Conservation (phyloP, 1,284 basidiomycete genomes). For the Microbotryum saponariae region DNA sequence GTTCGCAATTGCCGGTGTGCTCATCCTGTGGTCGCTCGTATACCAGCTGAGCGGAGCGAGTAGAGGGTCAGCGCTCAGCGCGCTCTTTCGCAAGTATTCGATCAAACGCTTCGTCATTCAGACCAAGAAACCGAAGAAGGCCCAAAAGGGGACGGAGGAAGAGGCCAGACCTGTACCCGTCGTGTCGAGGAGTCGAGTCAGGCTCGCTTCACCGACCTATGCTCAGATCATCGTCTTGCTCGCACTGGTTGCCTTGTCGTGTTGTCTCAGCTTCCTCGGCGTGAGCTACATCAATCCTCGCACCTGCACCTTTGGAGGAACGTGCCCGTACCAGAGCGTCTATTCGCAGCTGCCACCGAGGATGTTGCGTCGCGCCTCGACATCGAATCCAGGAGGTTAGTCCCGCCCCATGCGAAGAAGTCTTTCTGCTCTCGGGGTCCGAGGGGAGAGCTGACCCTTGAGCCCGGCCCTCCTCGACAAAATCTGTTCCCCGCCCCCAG, state of each 20-base stretch:
- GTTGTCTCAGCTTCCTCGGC: conserved; percentile 31
- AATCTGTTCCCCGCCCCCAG: too few species aligned
- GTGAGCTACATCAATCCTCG: conserved; percentile 35
- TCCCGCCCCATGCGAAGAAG: not conserved
- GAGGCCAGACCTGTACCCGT: conserved; percentile 5
- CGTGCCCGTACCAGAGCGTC: conserved; percentile 23
- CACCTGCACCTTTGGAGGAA: conserved; percentile 34
- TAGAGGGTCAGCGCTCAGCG: conserved; percentile 21
- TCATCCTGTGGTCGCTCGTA: conserved; percentile 36
- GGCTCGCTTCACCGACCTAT: conserved; percentile 32
- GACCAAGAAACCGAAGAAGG: conserved; percentile 9
- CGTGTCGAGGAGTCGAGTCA: not conserved
- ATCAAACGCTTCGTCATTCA: conserved; percentile 19
- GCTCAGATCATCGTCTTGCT: conserved; percentile 29
- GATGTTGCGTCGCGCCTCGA: not conserved
- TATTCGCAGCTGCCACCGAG: not conserved
- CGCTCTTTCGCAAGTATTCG: conserved; percentile 29
- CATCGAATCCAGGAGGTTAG: not conserved
- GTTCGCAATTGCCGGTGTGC: conserved; percentile 38
- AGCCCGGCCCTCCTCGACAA: too few species aligned
- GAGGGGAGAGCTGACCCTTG: too few species aligned
- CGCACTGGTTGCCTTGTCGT: conserved; percentile 23
- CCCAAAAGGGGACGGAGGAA: conserved; percentile 4
- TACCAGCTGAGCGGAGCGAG: conserved; percentile 35
- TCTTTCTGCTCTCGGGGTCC: too few species aligned